Evolutionary conservation across 257 asterid species (phyloP).

Genomic region (Solanum habrochaites): DNA sequence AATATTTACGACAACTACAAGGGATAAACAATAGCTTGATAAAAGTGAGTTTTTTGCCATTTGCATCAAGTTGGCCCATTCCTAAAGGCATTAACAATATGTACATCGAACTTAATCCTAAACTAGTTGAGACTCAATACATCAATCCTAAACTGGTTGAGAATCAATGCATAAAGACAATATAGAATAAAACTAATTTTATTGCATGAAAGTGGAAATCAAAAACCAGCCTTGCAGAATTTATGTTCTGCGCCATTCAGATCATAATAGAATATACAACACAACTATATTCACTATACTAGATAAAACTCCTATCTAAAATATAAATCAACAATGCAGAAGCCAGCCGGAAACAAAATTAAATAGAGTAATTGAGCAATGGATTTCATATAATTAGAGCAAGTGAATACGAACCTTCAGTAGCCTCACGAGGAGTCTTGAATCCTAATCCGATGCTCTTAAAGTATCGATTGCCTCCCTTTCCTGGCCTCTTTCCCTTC

Average conservation of each 20-base stretch:
- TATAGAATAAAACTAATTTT: not conserved
- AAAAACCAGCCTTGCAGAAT: not conserved
- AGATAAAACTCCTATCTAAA: too few species aligned
- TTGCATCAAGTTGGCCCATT: not conserved
- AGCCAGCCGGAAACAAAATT: not conserved
- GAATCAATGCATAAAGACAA: too few species aligned
- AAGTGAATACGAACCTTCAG: conserved; percentile 14
- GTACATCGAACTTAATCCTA: not conserved
- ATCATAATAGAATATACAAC: too few species aligned
- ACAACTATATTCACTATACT: too few species aligned
- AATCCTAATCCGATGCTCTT: conserved; percentile 38
- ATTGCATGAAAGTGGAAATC: not conserved
- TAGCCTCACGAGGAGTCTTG: conserved; percentile 37
- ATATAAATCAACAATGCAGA: too few species aligned
- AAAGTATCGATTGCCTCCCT: conserved; percentile 33
- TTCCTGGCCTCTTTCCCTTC: conserved; percentile 38
- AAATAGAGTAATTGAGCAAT: not conserved
- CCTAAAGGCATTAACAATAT: not conserved
- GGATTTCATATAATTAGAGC: too few species aligned
- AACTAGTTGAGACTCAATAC: not conserved
- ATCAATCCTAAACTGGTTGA: too few species aligned
- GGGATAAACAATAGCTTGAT: not conserved
- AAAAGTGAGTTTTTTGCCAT: not conserved
- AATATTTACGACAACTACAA: not conserved
- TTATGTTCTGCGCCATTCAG: too few species aligned